Conservation (phyloP, 2,329 filamentous ascomycete species). For the Blastomyces silverae region DNA sequence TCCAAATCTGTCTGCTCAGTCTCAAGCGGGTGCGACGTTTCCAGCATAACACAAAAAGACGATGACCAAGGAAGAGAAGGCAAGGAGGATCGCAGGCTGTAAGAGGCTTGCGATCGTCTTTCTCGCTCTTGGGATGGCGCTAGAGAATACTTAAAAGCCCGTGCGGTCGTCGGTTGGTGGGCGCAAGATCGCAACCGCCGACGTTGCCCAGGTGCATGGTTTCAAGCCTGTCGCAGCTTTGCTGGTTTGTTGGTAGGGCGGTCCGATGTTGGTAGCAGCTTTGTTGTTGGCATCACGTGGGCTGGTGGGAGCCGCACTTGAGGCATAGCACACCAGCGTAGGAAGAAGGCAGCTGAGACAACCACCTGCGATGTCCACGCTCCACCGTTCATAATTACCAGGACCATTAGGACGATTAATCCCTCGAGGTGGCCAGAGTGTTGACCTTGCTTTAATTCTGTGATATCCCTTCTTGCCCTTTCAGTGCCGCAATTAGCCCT, state of each 20-base stretch:
- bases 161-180: not conserved
- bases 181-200: not conserved
- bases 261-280: too few relatives aligned
- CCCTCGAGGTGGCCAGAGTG: not conserved
- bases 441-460: not conserved
- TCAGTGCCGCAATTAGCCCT: not conserved
- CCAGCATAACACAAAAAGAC: not conserved
- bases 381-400: not conserved
- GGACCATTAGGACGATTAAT: not conserved
- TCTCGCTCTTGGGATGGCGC: not conserved
- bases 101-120: too few relatives aligned
- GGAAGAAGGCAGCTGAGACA: not conserved
- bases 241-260: too few relatives aligned
- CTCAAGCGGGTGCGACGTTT: conserved; percentile 1
- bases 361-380: not conserved
- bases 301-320: not conserved
- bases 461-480: not conserved
- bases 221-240: not conserved
- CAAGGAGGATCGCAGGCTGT: too few relatives aligned
- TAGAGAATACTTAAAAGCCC: not conserved
- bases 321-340: not conserved
- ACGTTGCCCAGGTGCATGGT: not conserved
- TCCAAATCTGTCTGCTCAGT: conserved; percentile 6
- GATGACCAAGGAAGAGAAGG: too few relatives aligned
- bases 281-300: not conserved